Conservation (phyloP, 108 stramenopile genomes). For the Craspedostauros australis region DNA sequence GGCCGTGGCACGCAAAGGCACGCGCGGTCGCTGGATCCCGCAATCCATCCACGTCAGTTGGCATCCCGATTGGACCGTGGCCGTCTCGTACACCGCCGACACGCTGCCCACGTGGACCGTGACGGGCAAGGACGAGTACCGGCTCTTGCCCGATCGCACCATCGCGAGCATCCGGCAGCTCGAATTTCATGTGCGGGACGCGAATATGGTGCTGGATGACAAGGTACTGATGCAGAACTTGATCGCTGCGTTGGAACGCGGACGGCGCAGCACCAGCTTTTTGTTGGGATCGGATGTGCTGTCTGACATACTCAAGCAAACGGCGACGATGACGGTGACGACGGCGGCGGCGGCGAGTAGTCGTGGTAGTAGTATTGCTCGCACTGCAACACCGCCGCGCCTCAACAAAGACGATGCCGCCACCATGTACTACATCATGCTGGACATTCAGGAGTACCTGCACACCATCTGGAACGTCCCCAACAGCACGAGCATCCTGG, state of each 20-base stretch:
- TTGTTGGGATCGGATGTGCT: conserved; percentile 1
- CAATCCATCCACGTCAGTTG: neutral
- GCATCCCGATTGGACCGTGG: conserved; percentile 14
- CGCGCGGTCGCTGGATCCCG: conserved; percentile 15
- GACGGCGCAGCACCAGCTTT: neutral
- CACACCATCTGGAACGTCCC: conserved; percentile 25
- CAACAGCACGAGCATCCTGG: conserved; percentile 2
- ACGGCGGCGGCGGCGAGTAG: no score
- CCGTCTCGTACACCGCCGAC: conserved; percentile 5
- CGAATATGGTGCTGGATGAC: conserved; percentile 10
- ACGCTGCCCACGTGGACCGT: conserved; percentile 14
- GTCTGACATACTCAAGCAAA: conserved; percentile 10
- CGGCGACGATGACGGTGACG: no score
- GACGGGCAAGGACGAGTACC: conserved; percentile 13
- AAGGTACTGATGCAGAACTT: conserved; percentile 18
- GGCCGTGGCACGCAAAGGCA: conserved; percentile 14
- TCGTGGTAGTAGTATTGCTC: no score
- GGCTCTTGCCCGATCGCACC: neutral
- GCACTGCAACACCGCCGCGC: neutral
- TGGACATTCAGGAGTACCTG: conserved; percentile 37
- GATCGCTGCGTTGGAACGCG: conserved; percentile 3
- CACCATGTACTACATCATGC: conserved; percentile 50
- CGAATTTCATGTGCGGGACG: conserved; percentile 3
- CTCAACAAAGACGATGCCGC: conserved; percentile 41
- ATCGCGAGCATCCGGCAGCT: conserved; percentile 1